Evolutionary conservation across 2,329 filamentous ascomycete species (phyloP).

Genomic region (Capronia epimyces): DNA sequence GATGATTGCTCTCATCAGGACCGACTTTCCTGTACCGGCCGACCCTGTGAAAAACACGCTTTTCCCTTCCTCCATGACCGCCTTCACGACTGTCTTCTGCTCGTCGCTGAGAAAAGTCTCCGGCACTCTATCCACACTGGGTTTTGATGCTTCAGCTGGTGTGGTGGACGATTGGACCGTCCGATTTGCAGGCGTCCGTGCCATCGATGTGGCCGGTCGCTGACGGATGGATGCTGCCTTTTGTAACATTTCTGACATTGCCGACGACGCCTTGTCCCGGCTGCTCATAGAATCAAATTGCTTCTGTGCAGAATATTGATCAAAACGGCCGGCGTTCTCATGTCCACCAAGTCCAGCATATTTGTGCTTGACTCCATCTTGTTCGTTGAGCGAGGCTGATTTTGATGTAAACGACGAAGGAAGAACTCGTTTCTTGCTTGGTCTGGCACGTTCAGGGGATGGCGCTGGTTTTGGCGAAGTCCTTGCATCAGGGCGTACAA

Average conservation of each 20-base stretch:
- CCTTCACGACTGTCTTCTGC: conserved; percentile 73
- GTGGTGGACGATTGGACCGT: conserved; percentile 2
- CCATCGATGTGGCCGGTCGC: conserved; percentile 6
- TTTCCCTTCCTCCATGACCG: conserved; percentile 72
- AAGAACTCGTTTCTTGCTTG: conserved; percentile 59
- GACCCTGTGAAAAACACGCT: conserved; percentile 98
- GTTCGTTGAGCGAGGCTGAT: conserved; percentile 6
- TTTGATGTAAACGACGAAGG: conserved; percentile 46
- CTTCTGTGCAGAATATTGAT: conserved; percentile 7
- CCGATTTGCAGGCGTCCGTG: conserved; percentile 12
- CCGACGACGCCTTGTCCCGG: conserved; percentile 8
- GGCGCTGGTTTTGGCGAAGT: conserved; percentile 2
- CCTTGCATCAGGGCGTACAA: conserved; percentile 11
- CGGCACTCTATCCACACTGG: conserved; percentile 34
- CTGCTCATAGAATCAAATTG: conserved; percentile 1
- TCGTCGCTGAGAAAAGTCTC: conserved; percentile 63
- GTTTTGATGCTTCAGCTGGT: conserved; percentile 9
- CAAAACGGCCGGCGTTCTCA: conserved; percentile 1
- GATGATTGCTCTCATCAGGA: conserved; percentile 90
- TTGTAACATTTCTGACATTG: conserved; percentile 22
- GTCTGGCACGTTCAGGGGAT: conserved; percentile 33
- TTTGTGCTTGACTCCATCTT: not conserved
- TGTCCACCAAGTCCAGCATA: not conserved
- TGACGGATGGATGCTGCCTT: conserved; percentile 13
- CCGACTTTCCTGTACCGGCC: conserved; percentile 93